Evolutionary conservation across 192 early-diverging fungal genomes (phyloP).

Genomic region (Gigaspora rosea): DNA sequence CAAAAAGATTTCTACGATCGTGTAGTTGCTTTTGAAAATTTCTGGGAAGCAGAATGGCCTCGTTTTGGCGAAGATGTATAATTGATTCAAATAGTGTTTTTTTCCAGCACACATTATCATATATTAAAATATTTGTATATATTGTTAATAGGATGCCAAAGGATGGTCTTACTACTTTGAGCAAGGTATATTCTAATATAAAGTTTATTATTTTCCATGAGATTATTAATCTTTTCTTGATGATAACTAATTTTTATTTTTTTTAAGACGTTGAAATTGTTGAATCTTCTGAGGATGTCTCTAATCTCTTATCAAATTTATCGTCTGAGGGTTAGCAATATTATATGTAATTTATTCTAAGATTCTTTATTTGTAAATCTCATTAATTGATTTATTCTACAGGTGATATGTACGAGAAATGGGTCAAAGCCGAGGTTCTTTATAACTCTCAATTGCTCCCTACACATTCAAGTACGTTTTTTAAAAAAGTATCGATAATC

Average conservation of each 20-base stretch:
- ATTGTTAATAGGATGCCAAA: conserved; percentile 39
- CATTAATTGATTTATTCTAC: not conserved
- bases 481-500: not conserved
- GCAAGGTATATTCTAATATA: not conserved
- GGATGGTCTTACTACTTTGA: conserved; percentile 52
- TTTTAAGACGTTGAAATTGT: too few relatives aligned
- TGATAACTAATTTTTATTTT: not conserved
- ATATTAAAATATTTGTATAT: not conserved
- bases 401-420: conserved; percentile 3
- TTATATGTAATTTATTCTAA: too few relatives aligned
- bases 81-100: not conserved
- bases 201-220: not conserved
- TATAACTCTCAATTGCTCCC: conserved; percentile 22
- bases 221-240: not conserved
- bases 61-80: conserved; percentile 55
- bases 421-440: not conserved
- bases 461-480: conserved; percentile 11
- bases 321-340: too few relatives aligned
- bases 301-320: too few relatives aligned
- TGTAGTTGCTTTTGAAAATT: conserved; percentile 45
- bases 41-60: conserved; percentile 57
- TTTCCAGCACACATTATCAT: not conserved
- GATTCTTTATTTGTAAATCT: not conserved
- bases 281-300: too few relatives aligned
- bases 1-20: conserved; percentile 41